These are phyloP conservation scores for Zymoseptoria passerinii DNA, from an alignment of 2,329 filamentous ascomycete species.

Conservation along the genomic window DNA sequence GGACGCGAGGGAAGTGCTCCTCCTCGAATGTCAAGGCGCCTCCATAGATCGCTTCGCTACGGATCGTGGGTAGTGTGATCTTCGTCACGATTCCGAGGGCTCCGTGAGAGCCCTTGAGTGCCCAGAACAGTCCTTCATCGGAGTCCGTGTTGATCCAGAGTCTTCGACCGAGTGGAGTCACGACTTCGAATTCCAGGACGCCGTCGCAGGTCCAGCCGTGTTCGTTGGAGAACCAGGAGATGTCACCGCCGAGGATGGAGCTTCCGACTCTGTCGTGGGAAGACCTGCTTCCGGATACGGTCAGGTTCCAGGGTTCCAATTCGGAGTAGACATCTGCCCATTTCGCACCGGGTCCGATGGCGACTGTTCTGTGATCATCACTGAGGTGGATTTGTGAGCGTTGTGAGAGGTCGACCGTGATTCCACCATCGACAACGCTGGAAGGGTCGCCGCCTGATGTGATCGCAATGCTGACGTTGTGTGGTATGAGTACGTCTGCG, in stretches of 20 bases:
- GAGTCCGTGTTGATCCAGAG: conserved; percentile 12
- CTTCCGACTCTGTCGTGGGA: conserved; percentile 40
- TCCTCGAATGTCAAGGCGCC: conserved; percentile 12
- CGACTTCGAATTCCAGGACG: conserved; percentile 18
- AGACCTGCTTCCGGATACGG: conserved; percentile 39
- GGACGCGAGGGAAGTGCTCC: conserved; percentile 6
- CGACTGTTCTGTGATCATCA: conserved; percentile 14
- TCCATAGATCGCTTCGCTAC: conserved; percentile 22
- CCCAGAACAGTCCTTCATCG: conserved; percentile 23
- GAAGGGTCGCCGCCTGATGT: conserved; percentile 23
- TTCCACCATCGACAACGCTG: conserved; percentile 15
- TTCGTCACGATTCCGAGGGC: conserved; percentile 23
- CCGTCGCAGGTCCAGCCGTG: conserved; percentile 43
- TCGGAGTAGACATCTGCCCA: conserved; percentile 38
- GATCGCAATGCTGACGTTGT: conserved; percentile 19
- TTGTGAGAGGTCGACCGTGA: conserved; percentile 22
- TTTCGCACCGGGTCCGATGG: conserved; percentile 37
- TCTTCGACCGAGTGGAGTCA: conserved; percentile 18
- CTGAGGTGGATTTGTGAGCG: conserved; percentile 13
- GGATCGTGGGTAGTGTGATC: conserved; percentile 16
- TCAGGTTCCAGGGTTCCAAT: conserved; percentile 34
- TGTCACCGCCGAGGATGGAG: conserved; percentile 39
- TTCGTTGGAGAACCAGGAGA: conserved; percentile 40
- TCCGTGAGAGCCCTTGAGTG: conserved; percentile 18
- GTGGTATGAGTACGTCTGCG: conserved; percentile 12